Base-by-base conservation (phyloP, 2,329 filamentous ascomycete genomes). In the Sporothrix variecibatus region DNA sequence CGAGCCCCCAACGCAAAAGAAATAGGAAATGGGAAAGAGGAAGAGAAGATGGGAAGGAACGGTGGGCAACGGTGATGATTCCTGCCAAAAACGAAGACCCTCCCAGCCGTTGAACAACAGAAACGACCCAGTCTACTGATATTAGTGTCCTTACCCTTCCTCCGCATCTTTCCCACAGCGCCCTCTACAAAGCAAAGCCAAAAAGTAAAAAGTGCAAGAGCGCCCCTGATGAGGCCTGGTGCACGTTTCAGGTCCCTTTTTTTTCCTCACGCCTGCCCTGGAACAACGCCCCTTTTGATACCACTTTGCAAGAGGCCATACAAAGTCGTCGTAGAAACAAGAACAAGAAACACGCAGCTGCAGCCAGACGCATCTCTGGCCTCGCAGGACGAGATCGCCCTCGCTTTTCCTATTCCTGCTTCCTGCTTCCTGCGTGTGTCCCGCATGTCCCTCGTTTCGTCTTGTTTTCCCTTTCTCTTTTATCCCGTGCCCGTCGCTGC, bases 191-290 rank as follows among this genome's bases (percentile, higher is more conserved):
- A 43, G 38, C 51, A 23, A 20, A 56, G 26, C n/a, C n/a, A 53
- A 53, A 49, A 20, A 6, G 40, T 9, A 11, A 43, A 43, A 43
- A 43, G 40, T 15, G 40, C 40, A 43, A 43, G 40, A 43, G 40
- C 12, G 64, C 67, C 74, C 72, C 72, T 74, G 72, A 70, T 67
- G 70, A 51, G 65, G 43, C 67, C 23, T 26, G 64, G 69, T 68
- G 70, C 72, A 71, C 73, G 75, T 76, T 76, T 76, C 75, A 76
- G 72, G 69, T 31, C 67, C 72, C 56, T 53, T 71, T 70, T 73
- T 67, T 58, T 58, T 56, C 20, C 38, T 56, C 67, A 70, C 69
- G 38, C 49, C 28, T 40, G 20, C 31, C 46, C 65, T 51, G 43
- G 65, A 69, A 69, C 65, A 69, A 43, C 65, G 40, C 62, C 62